A percentile compares a stretch with the other conserved stretches of the same genome.
Evolutionary conservation across 257 asterid genomes (phyloP).

Genomic region (Penstemon newberryi): DNA sequence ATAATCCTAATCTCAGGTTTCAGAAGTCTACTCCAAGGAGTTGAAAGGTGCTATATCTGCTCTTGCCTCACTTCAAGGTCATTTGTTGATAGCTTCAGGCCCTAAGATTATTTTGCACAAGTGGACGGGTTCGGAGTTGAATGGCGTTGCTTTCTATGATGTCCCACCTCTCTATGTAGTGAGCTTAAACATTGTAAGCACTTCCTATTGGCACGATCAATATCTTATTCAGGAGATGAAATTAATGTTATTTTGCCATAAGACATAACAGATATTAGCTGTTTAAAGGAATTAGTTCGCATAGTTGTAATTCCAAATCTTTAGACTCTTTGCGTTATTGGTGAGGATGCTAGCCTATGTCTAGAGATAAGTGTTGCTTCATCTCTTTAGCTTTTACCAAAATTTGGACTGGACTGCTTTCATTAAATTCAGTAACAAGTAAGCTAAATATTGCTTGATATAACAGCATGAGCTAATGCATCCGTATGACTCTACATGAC

Average conservation of each 20-base stretch:
- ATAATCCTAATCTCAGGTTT: slow-evolving; percentile 51
- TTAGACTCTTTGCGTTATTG: slow-evolving; percentile 18
- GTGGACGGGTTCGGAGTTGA: slow-evolving; percentile 96
- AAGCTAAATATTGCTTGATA: slow-evolving; percentile 12
- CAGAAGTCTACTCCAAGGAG: slow-evolving; percentile 89
- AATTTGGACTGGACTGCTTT: slow-evolving; percentile 1
- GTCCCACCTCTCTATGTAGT: slow-evolving; percentile 97
- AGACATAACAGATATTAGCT: background rate
- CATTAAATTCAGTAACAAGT: slow-evolving; percentile 7
- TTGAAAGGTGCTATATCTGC: slow-evolving; percentile 99
- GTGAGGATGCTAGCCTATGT: slow-evolving; percentile 8
- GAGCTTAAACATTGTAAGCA: slow-evolving; percentile 92
- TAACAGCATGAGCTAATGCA: background rate
- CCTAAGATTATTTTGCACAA: slow-evolving; percentile 90
- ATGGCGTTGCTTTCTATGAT: slow-evolving; percentile 85
- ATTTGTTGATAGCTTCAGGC: slow-evolving; percentile 90
- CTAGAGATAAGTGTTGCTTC: background rate
- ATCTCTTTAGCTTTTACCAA: background rate
- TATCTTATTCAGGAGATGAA: slow-evolving; percentile 14
- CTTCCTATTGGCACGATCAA: slow-evolving; percentile 15
- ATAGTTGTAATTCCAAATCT: slow-evolving; percentile 1
- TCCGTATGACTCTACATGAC: background rate
- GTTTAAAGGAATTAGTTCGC: slow-evolving; percentile 5
- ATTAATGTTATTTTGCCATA: background rate
- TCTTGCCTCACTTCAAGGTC: slow-evolving; percentile 93